Percentiles rank a stretch among this genome's conserved stretches.
Conservation (phyloP, 495 filamentous ascomycete genomes). For the Acidomyces sp. region DNA sequence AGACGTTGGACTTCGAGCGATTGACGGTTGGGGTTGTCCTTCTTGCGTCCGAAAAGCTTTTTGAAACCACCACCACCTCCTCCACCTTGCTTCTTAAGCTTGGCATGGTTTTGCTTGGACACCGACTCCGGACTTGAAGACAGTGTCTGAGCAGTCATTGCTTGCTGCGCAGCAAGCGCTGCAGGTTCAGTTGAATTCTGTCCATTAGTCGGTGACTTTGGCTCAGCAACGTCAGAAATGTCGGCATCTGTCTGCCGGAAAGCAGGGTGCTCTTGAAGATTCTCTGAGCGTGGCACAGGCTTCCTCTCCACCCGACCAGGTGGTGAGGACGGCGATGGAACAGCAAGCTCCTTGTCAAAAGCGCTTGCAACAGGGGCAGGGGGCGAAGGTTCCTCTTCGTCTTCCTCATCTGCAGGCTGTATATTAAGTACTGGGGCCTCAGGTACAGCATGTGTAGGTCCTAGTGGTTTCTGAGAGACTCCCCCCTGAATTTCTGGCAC, state of each 20-base stretch:
- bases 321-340: conserved; percentile 1
- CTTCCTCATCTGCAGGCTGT: conserved; percentile 1
- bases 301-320: conserved; percentile 15
- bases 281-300: conserved; percentile 12
- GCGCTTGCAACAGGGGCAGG: not conserved
- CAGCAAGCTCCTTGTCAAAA: conserved; percentile 11
- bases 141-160: conserved; percentile 20
- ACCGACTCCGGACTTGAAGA: conserved; percentile 36
- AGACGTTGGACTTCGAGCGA: conserved; percentile 7
- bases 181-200: conserved; percentile 13
- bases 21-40: conserved; percentile 22
- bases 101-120: conserved; percentile 36
- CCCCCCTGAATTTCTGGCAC: not conserved
- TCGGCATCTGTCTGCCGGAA: conserved; percentile 16
- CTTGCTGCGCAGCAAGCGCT: conserved; percentile 23
- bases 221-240: not conserved
- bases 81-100: conserved; percentile 41
- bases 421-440: conserved; percentile 5
- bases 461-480: not conserved
- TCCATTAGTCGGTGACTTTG: conserved; percentile 5
- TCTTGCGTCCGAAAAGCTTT: conserved; percentile 52
- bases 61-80: conserved; percentile 33
- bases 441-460: not conserved
- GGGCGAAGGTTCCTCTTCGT: conserved; percentile 4
- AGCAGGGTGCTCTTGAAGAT: conserved; percentile 27